phyloP scores from a whole-genome alignment of 2,329 filamentous ascomycete genomes.

The Pyrenochaeta sp. region DNA sequence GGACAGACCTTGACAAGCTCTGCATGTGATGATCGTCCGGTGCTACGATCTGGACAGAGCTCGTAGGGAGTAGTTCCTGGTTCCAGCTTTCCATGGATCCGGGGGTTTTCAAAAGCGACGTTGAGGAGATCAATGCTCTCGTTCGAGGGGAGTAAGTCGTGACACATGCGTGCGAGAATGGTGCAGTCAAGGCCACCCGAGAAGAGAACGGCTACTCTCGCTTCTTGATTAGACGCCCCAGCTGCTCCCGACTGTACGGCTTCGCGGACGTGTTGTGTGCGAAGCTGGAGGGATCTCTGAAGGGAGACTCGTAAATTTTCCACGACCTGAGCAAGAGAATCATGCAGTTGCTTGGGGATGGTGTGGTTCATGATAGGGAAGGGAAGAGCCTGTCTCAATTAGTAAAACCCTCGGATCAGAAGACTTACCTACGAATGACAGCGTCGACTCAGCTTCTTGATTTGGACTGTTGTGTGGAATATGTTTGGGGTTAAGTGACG shows the following conservation, averaged over 20 bases:
- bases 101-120: constrained; percentile 95
- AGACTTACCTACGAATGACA: constrained; percentile 47
- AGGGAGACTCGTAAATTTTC: constrained; percentile 64
- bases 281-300: constrained; percentile 67
- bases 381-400: constrained; percentile 48
- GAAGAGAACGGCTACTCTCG: constrained; percentile 81
- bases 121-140: constrained; percentile 89
- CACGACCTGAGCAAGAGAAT: constrained; percentile 54
- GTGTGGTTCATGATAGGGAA: constrained; percentile 56
- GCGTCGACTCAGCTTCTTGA: constrained; percentile 6
- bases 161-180: constrained; percentile 79
- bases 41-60: constrained; percentile 87
- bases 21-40: constrained; percentile 79
- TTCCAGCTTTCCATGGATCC: constrained; percentile 57
- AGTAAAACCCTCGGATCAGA: constrained; percentile 19
- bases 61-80: constrained; percentile 68
- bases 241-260: constrained; percentile 15
- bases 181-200: constrained; percentile 96
- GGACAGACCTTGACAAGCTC: constrained; percentile 78
- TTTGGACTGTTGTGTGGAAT: constrained; percentile 35
- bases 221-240: constrained; percentile 25
- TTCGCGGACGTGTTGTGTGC: constrained; percentile 52
- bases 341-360: constrained; percentile 27
- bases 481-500: constrained; percentile 15
- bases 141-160: constrained; percentile 74